phyloP scores from a whole-genome alignment of 768 basidiomycete species.

The Hygrocybe punicea region DNA sequence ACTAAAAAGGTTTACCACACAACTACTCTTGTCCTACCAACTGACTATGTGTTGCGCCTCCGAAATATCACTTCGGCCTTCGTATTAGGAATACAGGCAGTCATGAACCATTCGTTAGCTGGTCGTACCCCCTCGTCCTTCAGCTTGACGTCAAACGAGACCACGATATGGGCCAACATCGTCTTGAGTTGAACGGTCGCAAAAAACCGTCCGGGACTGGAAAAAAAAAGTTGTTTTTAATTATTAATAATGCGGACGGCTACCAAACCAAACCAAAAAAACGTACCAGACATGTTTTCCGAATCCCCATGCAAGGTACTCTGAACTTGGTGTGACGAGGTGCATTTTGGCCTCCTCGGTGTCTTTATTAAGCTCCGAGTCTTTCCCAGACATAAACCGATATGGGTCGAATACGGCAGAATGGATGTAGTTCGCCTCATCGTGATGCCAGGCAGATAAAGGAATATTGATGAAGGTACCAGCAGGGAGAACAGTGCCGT shows the following conservation, averaged over 20 bases:
- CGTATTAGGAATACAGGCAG: background rate
- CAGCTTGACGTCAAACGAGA: background rate
- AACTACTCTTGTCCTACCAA: too few species aligned
- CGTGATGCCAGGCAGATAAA: constrained; percentile 18
- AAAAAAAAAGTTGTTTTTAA: too few species aligned
- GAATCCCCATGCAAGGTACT: constrained; percentile 25
- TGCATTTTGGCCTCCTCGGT: constrained; percentile 27
- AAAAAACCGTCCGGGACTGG: background rate
- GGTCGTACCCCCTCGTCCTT: background rate
- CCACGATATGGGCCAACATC: background rate
- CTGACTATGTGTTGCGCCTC: background rate
- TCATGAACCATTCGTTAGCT: background rate
- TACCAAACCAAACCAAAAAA: too few species aligned
- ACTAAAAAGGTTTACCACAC: too few species aligned
- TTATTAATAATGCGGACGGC: too few species aligned
- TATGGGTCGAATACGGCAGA: constrained; percentile 38
- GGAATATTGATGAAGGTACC: constrained; percentile 28
- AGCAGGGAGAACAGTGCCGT: constrained; percentile 37
- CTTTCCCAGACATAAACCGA: constrained; percentile 39
- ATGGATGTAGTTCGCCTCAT: constrained; percentile 27
- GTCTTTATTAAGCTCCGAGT: constrained; percentile 15
- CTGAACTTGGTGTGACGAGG: constrained; percentile 30
- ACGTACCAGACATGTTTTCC: constrained; percentile 7
- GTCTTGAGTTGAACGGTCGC: background rate
- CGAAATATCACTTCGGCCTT: background rate